Conservation (phyloP, 306 rosid species). For the Castanospermum australe region DNA sequence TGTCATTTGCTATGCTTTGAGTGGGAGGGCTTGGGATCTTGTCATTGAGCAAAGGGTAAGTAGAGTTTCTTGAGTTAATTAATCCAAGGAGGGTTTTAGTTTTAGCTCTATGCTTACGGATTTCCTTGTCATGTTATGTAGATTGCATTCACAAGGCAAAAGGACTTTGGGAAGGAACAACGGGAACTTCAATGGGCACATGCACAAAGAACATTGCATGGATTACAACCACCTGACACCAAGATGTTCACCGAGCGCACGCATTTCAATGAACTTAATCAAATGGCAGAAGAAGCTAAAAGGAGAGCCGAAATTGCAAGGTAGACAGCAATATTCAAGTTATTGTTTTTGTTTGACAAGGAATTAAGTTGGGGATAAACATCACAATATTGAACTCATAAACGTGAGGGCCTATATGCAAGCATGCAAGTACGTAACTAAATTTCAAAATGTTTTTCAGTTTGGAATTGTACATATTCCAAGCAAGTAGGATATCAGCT, state of each 20-base stretch:
- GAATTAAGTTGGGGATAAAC: neutral
- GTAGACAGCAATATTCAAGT: conserved; percentile 30
- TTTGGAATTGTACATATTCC: neutral
- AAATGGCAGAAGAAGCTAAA: conserved; percentile 98
- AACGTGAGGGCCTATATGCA: neutral
- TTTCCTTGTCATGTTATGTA: conserved; percentile 34
- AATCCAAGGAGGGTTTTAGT: neutral
- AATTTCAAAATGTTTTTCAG: no score
- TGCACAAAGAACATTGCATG: conserved; percentile 94
- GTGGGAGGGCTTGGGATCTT: conserved; percentile 99
- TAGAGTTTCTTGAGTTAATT: conserved; percentile 18
- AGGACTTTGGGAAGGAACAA: conserved; percentile 97
- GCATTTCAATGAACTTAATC: conserved; percentile 84
- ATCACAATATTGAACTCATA: neutral
- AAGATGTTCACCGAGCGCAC: conserved; percentile 81
- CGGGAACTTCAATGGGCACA: conserved; percentile 99
- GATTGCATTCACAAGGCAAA: conserved; percentile 99
- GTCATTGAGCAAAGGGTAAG: conserved; percentile 95
- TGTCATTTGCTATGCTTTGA: conserved; percentile 79
- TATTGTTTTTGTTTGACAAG: neutral
- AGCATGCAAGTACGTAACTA: neutral
- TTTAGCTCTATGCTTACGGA: conserved; percentile 7
- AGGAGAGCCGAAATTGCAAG: conserved; percentile 98
- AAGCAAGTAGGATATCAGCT: neutral
- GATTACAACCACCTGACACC: conserved; percentile 80